Evolutionary conservation across 139 green algal species (phyloP).

Genomic region (Spirogloea muscicola): DNA sequence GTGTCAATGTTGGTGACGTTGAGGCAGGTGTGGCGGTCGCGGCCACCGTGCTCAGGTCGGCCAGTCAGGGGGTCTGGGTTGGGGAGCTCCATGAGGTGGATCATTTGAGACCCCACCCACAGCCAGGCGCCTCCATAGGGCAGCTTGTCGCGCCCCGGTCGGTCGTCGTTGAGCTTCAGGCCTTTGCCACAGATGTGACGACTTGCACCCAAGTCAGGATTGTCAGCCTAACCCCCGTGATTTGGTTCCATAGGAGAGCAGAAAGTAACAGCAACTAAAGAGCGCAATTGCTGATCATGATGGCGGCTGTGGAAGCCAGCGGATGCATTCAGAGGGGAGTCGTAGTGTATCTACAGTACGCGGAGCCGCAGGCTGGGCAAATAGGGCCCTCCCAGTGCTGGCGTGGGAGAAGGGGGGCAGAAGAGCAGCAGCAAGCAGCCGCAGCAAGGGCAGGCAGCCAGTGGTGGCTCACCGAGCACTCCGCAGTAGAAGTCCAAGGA

Average conservation of each 20-base stretch:
- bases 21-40: conserved; percentile 42
- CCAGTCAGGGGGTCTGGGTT: conserved; percentile 46
- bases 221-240: not conserved
- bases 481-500: conserved; percentile 51
- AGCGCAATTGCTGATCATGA: not conserved
- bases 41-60: conserved; percentile 46
- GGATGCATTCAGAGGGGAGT: no score
- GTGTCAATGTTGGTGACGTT: conserved; percentile 11
- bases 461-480: conserved; percentile 19
- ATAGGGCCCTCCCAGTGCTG: not conserved
- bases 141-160: conserved; percentile 44
- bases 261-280: not conserved
- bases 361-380: not conserved
- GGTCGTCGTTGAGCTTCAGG: conserved; percentile 33
- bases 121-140: conserved; percentile 45
- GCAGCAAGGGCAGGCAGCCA: not conserved
- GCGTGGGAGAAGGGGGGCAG: not conserved
- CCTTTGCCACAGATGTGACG: conserved; percentile 5
- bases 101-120: conserved; percentile 47
- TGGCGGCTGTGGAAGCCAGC: not conserved
- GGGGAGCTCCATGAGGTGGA: conserved; percentile 56
- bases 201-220: not conserved
- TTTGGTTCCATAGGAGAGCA: no score
- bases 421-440: not conserved
- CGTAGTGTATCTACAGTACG: no score